phyloP scores from a whole-genome alignment of 1,284 basidiomycete genomes.

The Ganoderma meredithae region DNA sequence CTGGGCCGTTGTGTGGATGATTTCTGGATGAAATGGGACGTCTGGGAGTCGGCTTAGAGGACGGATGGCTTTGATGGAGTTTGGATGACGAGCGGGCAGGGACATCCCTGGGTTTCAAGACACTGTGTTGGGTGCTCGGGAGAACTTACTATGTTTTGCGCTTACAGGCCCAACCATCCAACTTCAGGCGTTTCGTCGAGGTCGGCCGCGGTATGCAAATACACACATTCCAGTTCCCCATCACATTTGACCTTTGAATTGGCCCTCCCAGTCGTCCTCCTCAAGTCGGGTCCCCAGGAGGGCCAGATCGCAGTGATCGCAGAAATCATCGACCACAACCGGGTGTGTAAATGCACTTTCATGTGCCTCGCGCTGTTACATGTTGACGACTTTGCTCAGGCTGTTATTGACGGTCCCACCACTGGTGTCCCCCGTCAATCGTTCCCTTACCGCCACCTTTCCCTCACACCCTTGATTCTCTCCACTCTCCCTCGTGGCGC shows the following conservation, averaged over 20 bases:
- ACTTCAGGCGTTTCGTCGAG: conserved; percentile 98
- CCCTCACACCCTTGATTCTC: conserved; percentile 89
- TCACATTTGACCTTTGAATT: not conserved
- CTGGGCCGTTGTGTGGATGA: conserved; percentile 4
- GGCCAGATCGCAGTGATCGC: conserved; percentile 96
- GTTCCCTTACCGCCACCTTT: conserved; percentile 92
- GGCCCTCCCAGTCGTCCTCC: conserved; percentile 80
- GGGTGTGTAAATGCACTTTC: conserved; percentile 69
- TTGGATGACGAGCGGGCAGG: conserved; percentile 40
- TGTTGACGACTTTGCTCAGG: conserved; percentile 56
- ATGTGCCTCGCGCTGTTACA: not conserved
- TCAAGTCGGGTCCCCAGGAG: conserved; percentile 86
- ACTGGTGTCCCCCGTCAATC: conserved; percentile 93
- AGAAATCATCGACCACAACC: conserved; percentile 99
- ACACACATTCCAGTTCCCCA: conserved; percentile 35
- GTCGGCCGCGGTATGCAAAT: conserved; percentile 81
- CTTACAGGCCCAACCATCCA: conserved; percentile 65
- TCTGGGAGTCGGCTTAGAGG: conserved; percentile 25
- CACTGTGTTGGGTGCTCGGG: not conserved
- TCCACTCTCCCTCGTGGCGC: conserved; percentile 90
- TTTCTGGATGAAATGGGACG: conserved; percentile 13
- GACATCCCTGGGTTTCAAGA: not conserved
- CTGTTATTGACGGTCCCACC: conserved; percentile 93
- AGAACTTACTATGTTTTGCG: conserved; percentile 22
- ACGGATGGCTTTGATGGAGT: conserved; percentile 39